A percentile compares a stretch with the other conserved stretches of the same genome.
phyloP scores from a whole-genome alignment of 2,329 filamentous ascomycete species.

The Rhexocercosporidium sp. region DNA sequence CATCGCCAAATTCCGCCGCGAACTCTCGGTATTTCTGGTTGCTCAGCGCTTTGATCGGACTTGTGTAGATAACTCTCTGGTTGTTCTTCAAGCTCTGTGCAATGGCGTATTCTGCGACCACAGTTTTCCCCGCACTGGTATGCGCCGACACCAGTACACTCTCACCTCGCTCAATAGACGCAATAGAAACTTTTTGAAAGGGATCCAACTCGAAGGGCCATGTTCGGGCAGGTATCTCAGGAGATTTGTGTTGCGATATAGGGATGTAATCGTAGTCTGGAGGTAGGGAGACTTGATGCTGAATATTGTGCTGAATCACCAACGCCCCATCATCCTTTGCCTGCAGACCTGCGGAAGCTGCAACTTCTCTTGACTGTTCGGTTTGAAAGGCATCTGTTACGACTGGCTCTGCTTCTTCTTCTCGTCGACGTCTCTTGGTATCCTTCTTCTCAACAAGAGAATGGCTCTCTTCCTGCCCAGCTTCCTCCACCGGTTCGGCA shows the following conservation, averaged over 20 bases:
- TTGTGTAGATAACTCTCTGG: constrained; percentile 98
- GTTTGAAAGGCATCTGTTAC: constrained; percentile 95
- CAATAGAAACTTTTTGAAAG: constrained; percentile 93
- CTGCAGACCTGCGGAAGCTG: constrained; percentile 53
- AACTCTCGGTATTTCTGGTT: constrained; percentile 99
- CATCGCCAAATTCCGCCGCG: constrained; percentile 91
- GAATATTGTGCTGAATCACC: constrained; percentile 93
- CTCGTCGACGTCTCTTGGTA: constrained; percentile 67
- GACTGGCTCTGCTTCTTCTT: constrained; percentile 74
- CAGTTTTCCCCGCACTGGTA: constrained; percentile 97
- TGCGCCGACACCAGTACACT: constrained; percentile 97
- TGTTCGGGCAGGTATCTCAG: constrained; percentile 79
- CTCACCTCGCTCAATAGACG: constrained; percentile 94
- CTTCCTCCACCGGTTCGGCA: constrained; percentile 22
- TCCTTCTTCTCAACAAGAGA: constrained; percentile 54
- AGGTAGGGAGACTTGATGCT: constrained; percentile 94
- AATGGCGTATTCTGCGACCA: constrained; percentile 97
- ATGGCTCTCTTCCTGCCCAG: constrained; percentile 44
- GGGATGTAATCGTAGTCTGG: constrained; percentile 94
- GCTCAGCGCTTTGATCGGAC: constrained; percentile 97
- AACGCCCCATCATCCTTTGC: constrained; percentile 58
- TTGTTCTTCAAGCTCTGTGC: constrained; percentile 97
- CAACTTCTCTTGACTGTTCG: constrained; percentile 89
- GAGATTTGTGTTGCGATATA: constrained; percentile 93
- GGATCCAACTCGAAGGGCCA: constrained; percentile 95